A percentile compares a stretch with the other conserved stretches of the same genome.
These are phyloP conservation scores for Hibiscus mutabilis DNA, from an alignment of 345 rosid species.

Conservation along the genomic window DNA sequence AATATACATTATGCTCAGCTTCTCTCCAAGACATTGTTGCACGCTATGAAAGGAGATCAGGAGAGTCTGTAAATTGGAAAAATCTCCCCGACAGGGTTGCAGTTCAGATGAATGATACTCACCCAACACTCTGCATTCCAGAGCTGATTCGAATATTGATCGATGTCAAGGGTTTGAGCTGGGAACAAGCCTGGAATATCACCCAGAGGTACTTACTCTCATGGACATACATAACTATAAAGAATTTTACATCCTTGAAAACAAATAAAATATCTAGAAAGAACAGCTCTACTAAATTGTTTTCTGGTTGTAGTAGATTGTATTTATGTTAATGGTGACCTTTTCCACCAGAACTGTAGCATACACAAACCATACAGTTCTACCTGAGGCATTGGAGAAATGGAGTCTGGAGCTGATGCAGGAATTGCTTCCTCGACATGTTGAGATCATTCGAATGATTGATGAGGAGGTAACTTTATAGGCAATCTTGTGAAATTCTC, in stretches of 20 bases:
- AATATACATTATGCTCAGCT: constrained; percentile 75
- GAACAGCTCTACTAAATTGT: background rate
- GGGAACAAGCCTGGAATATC: constrained; percentile 70
- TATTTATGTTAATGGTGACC: background rate
- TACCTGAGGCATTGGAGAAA: constrained; percentile 80
- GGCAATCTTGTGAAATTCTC: background rate
- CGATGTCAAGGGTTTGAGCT: constrained; percentile 62
- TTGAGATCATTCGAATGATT: constrained; percentile 67
- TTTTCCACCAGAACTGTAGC: constrained; percentile 56
- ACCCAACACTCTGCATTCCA: constrained; percentile 73
- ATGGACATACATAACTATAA: background rate
- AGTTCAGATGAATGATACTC: constrained; percentile 80
- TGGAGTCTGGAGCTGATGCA: constrained; percentile 79
- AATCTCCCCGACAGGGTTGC: constrained; percentile 71
- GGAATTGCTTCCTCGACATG: constrained; percentile 64
- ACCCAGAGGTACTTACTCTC: constrained; percentile 45
- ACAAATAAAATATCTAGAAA: background rate
- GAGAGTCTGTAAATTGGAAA: constrained; percentile 53
- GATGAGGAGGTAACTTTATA: constrained; percentile 55
- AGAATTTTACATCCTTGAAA: background rate
- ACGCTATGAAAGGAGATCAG: constrained; percentile 61
- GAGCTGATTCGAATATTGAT: constrained; percentile 64
- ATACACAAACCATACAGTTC: constrained; percentile 76
- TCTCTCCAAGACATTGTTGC: constrained; percentile 72
- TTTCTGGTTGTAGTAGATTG: background rate